Evolutionary conservation across 345 rosid genomes (phyloP), one percentile per base, ranked within the genome.

Genomic region (Eucalyptus rudis): DNA sequence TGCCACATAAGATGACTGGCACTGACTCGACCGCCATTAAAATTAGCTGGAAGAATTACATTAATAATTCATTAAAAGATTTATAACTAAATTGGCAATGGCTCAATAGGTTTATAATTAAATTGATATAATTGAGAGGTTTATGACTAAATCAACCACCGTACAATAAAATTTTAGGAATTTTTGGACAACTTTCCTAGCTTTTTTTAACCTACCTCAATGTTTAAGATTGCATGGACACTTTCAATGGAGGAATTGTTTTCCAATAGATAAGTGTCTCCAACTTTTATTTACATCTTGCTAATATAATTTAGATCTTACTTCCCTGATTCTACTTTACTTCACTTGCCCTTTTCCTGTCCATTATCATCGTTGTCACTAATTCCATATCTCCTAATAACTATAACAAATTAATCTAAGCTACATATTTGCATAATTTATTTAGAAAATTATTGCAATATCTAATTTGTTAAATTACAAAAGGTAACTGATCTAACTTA

Each of bases 1-100:
- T 17, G 56, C 24, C 2, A 17, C 0, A 0, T 17, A 52, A 52
- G 56, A 52, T 51, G 56, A 51, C 1, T 1, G 0, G 4, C 56
- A 17, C 54, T 51, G 2, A 52, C 56, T 52, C 0, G 2, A 51
- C 22, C 0, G 2, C 24, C 56, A 52, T 52, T 24, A 52, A 52
- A 52, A 52, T 52, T 52, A 52, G 56, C 1, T 17, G 2, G 24
- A 52, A 52, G 24, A 52, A 56, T 56, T 54, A 56, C 62, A 56
- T 56, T 56, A 8, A 22, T 24, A 56, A 56, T 56, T 56, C 12
- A 8, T 56, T 22, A 56, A 56, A 22, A 56, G 2, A 52, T 52
- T 52, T 52, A 52, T 52, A 52, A 52, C 56, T 17, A 52, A 49
- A 49, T 49, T 49, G 50, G 15, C 15, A 49, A 49, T 4, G 49